Evolutionary conservation across 495 filamentous ascomycete genomes (phyloP), one percentile per base, ranked within the genome.

Genomic region (Bryoglossum gracile): DNA sequence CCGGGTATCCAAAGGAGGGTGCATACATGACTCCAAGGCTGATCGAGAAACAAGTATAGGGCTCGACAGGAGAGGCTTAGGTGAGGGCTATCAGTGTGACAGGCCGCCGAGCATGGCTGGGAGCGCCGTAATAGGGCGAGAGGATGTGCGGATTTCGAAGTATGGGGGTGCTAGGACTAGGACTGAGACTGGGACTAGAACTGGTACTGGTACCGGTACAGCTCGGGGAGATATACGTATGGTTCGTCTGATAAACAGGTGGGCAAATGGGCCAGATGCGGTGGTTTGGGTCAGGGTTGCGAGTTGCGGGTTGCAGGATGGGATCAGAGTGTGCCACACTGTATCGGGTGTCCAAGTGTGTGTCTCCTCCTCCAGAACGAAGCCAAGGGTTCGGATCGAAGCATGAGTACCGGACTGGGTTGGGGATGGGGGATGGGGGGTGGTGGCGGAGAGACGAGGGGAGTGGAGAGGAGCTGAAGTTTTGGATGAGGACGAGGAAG

Each of bases 1-100:
- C 42, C 25, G 51, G 43, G 25, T 50, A 58, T 11, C 56, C 56
- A 49, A 51, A 58, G 5, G 51, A 32, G 26, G 56, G 56, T 37
- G 51, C 51, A 38, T 58, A 58, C 56, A 58, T 58, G 45, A 23
- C 52, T 19, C 21, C 23, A 21, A 38, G 28, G 2, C 21, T 19
- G 24, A 19, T 8, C 19, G 14, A 24, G 35, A 43, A 28, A 21
- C 9, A 17, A 19, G 38, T 32, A 13, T 17, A 23, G 28, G 28
- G 38, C 43, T 11, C 37, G 35, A 3, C 25, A 18, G 46, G 17
- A n/a, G 42, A 26, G 19, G 37, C 21, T 24, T 16, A 18, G 13
- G 30, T 22, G 30, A 30, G n/a, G 38, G 38, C 38, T 41, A 37
- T n/a, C n/a, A n/a, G n/a, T n/a, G n/a, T 37, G 34, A 37, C 16